These are phyloP conservation scores for Ogataea methylovora DNA, from an alignment of 805 yeast genomes.

Conservation along the genomic window DNA sequence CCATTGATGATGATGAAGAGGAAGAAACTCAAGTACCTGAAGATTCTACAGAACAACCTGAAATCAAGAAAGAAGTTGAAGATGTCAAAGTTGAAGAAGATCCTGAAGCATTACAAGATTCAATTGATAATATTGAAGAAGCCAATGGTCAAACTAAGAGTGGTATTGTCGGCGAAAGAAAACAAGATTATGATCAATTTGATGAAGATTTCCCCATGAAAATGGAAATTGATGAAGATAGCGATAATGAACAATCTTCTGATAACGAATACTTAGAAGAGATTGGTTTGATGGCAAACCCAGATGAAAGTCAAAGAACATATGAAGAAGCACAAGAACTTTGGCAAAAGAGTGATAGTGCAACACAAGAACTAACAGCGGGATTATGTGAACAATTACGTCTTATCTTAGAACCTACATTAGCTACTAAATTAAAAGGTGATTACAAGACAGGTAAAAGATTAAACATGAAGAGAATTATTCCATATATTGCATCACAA, in stretches of 20 bases:
- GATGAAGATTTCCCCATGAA: constrained; percentile 44
- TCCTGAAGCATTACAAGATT: constrained; percentile 15
- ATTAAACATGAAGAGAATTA: constrained; percentile 93
- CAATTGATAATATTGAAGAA: constrained; percentile 8
- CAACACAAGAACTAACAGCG: constrained; percentile 84
- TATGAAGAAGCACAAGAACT: constrained; percentile 61
- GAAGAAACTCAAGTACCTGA: constrained; percentile 26
- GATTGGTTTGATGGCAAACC: constrained; percentile 14
- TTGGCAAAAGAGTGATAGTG: constrained; percentile 78
- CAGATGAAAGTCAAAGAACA: constrained; percentile 13
- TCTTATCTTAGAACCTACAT: constrained; percentile 87
- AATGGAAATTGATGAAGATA: constrained; percentile 24
- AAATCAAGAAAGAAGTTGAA: constrained; percentile 20
- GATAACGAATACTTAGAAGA: constrained; percentile 12
- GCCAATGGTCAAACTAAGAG: constrained; percentile 11
- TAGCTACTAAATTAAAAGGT: constrained; percentile 91
- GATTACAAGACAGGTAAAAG: constrained; percentile 97
- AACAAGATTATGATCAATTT: constrained; percentile 10
- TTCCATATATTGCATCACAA: constrained; percentile 95
- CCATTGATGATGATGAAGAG: constrained; percentile 64
- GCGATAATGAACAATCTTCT: constrained; percentile 11
- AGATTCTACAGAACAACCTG: constrained; percentile 20
- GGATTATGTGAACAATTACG: constrained; percentile 88
- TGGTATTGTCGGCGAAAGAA: constrained; percentile 15
- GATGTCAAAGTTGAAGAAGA: constrained; percentile 22